Conservation (phyloP, 116 monocot species). For the Zostera marina region DNA sequence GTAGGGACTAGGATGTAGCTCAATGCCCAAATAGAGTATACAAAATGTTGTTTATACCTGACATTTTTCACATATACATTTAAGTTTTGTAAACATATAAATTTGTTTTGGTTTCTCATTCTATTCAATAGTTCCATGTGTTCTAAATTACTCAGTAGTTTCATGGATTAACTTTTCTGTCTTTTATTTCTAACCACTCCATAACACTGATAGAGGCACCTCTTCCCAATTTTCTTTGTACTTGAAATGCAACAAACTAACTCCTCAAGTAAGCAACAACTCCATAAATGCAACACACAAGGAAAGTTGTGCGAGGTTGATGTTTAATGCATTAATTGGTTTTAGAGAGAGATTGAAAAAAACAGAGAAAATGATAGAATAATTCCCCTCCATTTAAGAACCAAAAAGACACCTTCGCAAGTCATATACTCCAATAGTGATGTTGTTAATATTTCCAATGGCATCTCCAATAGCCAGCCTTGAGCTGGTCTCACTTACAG, state of each 20-base stretch:
- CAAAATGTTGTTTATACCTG: background rate
- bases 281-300: too few relatives aligned
- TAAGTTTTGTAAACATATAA: background rate
- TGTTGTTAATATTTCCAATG: slow-evolving; percentile 57
- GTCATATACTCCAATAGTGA: slow-evolving; percentile 72
- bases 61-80: background rate
- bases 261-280: background rate
- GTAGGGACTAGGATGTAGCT: background rate
- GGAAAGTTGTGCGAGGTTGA: too few relatives aligned
- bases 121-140: background rate
- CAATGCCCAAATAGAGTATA: background rate
- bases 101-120: too few relatives aligned
- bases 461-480: slow-evolving; percentile 89
- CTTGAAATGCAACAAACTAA: background rate
- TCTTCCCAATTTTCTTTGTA: background rate
- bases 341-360: background rate
- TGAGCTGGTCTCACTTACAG: slow-evolving; percentile 55
- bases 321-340: too few relatives aligned
- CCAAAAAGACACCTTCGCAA: slow-evolving; percentile 54
- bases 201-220: background rate
- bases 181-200: background rate
- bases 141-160: background rate
- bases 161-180: background rate
- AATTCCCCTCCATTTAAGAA: background rate
- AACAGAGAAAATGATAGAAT: background rate